Base-by-base conservation (phyloP, 1,284 basidiomycete species). In the Agroathelia rolfsii region DNA sequence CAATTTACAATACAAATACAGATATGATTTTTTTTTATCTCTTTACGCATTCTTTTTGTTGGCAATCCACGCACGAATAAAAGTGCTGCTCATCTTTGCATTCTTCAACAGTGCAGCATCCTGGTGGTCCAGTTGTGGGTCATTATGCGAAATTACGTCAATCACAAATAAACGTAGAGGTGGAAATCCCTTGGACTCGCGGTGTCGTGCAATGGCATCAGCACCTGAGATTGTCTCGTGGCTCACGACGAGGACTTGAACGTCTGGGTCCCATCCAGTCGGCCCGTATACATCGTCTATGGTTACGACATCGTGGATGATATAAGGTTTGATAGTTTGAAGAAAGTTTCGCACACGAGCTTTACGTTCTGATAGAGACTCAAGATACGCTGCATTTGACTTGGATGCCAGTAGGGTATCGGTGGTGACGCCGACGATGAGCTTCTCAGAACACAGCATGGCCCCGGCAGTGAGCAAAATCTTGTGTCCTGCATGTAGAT, bases 401-500 rank as follows among this genome's bases (percentile, higher is more conserved):
- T 98, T 98, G 36, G 76, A 77, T 32, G 56, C 56, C 6, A 98
- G 71, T 10, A 96, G 66, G 2, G 57, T 54, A 46, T 90, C 83
- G 48, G 78, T 81, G 82, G 52, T 3, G 18, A 98, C 65, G 4
- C 95, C 95, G 35, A 95, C 76, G 41, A 98, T 87, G 48, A 98
- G 59, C 53, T 87, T 89, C 42, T 69, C 56, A 28, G 61, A 56
- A 1, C 89, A 69, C 37, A 96, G 74, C 66, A 86, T 89, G 2
- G 84, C 76, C 6, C 76, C 81, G 75, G 95, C 89, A 46, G 87
- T 87, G 4, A 99, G 71, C 22, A 99, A 71, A 39, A 98, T 93
- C 61, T 97, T 97, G 66, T 99, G 94, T 0, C 94, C 94, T 2
- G 90, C 78, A 53, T 99, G 94, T 11, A 99, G 71, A 52, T 98